phyloP scores from a whole-genome alignment of 176 grass and related monocot species.

The Triticum dicoccoides region DNA sequence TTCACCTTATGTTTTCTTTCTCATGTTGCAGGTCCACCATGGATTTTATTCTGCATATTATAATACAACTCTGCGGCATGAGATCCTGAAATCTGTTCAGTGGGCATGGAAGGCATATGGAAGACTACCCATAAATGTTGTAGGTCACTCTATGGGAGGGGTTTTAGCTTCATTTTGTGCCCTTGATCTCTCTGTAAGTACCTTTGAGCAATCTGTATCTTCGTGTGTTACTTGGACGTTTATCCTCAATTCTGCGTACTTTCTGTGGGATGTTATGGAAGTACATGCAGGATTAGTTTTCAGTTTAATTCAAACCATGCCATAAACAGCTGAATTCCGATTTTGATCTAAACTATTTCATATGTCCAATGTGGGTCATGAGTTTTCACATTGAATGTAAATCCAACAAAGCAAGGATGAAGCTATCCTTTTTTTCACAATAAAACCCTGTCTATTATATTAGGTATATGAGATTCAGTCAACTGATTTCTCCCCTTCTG shows the following conservation, averaged over 20 bases:
- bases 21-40: conserved; percentile 66
- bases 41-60: conserved; percentile 91
- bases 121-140: conserved; percentile 64
- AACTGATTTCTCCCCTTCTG: conserved; percentile 1
- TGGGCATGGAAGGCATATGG: conserved; percentile 60
- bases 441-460: neutral
- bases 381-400: neutral
- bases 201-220: conserved; percentile 15
- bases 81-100: conserved; percentile 58
- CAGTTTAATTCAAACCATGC: neutral
- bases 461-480: neutral
- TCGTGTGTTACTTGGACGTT: neutral
- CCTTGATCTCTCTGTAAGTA: conserved; percentile 82
- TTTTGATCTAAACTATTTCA: neutral
- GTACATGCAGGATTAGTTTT: neutral
- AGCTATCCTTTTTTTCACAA: neutral
- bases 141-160: conserved; percentile 93
- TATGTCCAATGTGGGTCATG: neutral
- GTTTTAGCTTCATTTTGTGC: conserved; percentile 91
- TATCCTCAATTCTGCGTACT: neutral
- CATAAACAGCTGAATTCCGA: neutral
- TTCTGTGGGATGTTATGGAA: neutral
- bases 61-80: conserved; percentile 60
- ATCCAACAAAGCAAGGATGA: neutral
- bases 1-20: conserved; percentile 18